phyloP scores from a whole-genome alignment of 495 filamentous ascomycete genomes.

The Amorphotheca resinae region DNA sequence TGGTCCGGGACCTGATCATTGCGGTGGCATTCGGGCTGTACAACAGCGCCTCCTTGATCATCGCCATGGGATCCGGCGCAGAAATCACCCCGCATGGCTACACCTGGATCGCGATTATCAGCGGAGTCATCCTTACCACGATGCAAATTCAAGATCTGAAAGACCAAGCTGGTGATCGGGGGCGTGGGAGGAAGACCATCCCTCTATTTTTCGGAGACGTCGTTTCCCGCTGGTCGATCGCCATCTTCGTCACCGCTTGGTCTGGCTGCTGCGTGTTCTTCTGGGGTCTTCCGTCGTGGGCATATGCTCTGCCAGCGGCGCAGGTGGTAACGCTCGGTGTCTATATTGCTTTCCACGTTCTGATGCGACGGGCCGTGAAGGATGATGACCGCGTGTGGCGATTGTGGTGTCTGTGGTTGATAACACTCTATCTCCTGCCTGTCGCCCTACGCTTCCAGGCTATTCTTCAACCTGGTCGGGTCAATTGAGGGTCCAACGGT shows the following conservation, averaged over 20 bases:
- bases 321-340: neutral
- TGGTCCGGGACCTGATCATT: constrained; percentile 34
- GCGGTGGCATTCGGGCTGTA: constrained; percentile 28
- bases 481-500: no score
- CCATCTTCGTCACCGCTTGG: constrained; percentile 30
- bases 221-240: constrained; percentile 28
- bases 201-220: constrained; percentile 33
- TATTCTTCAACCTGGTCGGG: no score
- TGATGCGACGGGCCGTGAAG: neutral
- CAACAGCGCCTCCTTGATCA: constrained; percentile 22
- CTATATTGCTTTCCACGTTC: neutral
- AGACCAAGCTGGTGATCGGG: constrained; percentile 33
- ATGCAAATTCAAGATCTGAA: constrained; percentile 37
- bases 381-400: constrained; percentile 1
- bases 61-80: constrained; percentile 9
- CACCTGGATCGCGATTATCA: constrained; percentile 4
- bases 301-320: constrained; percentile 9
- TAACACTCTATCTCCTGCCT: constrained; percentile 1
- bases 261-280: constrained; percentile 27
- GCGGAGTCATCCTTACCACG: constrained; percentile 29
- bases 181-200: constrained; percentile 28
- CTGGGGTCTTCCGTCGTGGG: constrained; percentile 21
- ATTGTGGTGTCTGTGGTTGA: constrained; percentile 9
- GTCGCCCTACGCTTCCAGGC: no score
- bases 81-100: neutral